These are phyloP conservation scores for Fusarium palustre DNA, from an alignment of 2,329 filamentous ascomycete species.

Conservation along the genomic window DNA sequence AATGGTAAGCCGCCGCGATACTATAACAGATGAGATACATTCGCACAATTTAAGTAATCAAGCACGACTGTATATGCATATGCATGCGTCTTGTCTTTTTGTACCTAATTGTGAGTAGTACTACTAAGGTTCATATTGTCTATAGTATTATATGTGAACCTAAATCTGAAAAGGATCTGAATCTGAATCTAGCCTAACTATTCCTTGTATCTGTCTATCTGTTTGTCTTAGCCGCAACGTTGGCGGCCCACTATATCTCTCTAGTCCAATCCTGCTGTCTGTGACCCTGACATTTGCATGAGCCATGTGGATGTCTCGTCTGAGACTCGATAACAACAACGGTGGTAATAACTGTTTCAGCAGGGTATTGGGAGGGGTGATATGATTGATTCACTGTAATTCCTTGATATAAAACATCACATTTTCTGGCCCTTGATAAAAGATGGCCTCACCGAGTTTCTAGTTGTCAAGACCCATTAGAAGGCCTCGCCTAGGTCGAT, in stretches of 20 bases:
- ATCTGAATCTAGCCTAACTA: not conserved
- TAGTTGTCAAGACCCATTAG: not conserved
- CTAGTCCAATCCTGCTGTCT: slow-evolving; percentile 26
- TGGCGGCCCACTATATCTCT: slow-evolving; percentile 9
- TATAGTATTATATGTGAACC: not conserved
- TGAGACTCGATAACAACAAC: slow-evolving; percentile 7
- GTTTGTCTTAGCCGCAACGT: slow-evolving; percentile 14
- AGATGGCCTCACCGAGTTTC: slow-evolving; percentile 16
- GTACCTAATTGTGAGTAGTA: not conserved
- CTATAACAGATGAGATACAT: slow-evolving; percentile 17
- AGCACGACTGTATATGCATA: not conserved
- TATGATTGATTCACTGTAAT: slow-evolving; percentile 12
- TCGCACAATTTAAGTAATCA: slow-evolving; percentile 18
- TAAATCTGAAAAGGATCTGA: not conserved
- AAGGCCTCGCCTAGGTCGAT: not conserved
- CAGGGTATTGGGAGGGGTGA: slow-evolving; percentile 1
- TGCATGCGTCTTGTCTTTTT: not conserved
- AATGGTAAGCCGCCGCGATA: slow-evolving; percentile 4
- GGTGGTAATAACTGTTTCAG: slow-evolving; percentile 26
- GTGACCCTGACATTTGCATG: slow-evolving; percentile 35
- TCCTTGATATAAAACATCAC: not conserved
- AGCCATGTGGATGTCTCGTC: slow-evolving; percentile 25
- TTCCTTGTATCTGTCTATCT: slow-evolving; percentile 3
- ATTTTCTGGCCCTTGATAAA: not conserved
- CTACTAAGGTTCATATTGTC: not conserved